Conservation (phyloP, 2,329 filamentous ascomycete species). For the Ophiostoma tasmaniense region DNA sequence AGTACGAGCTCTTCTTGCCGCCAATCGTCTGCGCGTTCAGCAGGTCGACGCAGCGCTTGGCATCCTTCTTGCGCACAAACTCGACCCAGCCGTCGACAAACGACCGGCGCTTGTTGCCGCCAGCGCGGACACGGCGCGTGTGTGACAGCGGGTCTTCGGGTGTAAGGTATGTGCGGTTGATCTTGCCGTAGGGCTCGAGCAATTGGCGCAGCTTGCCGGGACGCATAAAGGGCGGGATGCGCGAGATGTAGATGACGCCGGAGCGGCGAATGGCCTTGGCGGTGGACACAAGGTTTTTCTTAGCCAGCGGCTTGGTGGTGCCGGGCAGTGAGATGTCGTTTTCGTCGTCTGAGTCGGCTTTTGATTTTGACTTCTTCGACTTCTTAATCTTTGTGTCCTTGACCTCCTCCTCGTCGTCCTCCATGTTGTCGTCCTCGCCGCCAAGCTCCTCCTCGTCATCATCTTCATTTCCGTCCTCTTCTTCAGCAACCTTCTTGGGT, state of each 20-base stretch:
- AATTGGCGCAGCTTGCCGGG: slow-evolving; percentile 67
- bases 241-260: slow-evolving; percentile 74
- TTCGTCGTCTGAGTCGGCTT: slow-evolving; percentile 3
- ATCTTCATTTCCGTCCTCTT: background rate
- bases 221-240: slow-evolving; percentile 84
- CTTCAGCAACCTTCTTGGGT: background rate
- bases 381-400: background rate
- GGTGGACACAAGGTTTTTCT: slow-evolving; percentile 59
- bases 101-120: slow-evolving; percentile 76
- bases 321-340: slow-evolving; percentile 34
- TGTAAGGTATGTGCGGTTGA: slow-evolving; percentile 71
- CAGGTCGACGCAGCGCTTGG: slow-evolving; percentile 65
- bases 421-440: slow-evolving; percentile 14
- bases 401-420: background rate
- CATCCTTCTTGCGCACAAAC: slow-evolving; percentile 66
- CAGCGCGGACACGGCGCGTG: slow-evolving; percentile 56
- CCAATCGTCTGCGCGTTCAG: slow-evolving; percentile 72
- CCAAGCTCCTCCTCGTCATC: slow-evolving; percentile 10
- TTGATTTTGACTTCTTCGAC: background rate
- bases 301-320: slow-evolving; percentile 45
- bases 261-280: slow-evolving; percentile 61
- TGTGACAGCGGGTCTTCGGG: slow-evolving; percentile 64
- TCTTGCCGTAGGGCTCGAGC: slow-evolving; percentile 63
- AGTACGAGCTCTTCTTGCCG: slow-evolving; percentile 75
- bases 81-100: slow-evolving; percentile 84